Conservation (phyloP, 2,329 filamentous ascomycete species). For the Claviceps monticola region DNA sequence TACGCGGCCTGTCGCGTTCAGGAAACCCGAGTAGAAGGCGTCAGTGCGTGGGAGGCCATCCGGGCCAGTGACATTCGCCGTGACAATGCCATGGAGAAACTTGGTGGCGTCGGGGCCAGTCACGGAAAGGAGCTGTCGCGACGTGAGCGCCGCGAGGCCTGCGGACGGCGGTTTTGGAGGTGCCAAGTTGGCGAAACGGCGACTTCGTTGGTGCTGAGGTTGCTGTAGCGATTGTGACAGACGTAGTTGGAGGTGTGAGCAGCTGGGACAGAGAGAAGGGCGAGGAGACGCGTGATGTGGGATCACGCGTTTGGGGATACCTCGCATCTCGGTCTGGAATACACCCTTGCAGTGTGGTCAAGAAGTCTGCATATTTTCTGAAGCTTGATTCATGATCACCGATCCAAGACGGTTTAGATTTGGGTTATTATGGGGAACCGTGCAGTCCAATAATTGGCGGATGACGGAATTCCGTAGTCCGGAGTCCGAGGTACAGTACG, state of each 20-base stretch:
- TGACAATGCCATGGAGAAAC: slow-evolving; percentile 81
- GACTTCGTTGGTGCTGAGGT: slow-evolving; percentile 13
- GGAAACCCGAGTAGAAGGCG: slow-evolving; percentile 69
- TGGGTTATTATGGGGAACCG: too few species aligned
- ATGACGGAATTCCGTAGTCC: too few species aligned
- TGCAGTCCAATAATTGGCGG: too few species aligned
- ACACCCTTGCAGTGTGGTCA: not conserved
- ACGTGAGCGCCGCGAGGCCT: slow-evolving; percentile 45
- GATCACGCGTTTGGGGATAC: not conserved
- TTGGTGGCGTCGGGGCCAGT: slow-evolving; percentile 65
- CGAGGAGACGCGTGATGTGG: slow-evolving; percentile 17
- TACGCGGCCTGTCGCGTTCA: slow-evolving; percentile 74
- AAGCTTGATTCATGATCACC: not conserved
- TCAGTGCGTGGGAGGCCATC: slow-evolving; percentile 22
- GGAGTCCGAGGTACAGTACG: too few species aligned
- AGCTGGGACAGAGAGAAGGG: slow-evolving; percentile 4
- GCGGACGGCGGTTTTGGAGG: slow-evolving; percentile 29
- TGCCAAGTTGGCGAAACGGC: slow-evolving; percentile 17
- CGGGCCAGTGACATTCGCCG: slow-evolving; percentile 35
- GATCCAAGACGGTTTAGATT: not conserved
- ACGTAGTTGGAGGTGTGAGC: slow-evolving; percentile 9
- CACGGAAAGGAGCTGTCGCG: slow-evolving; percentile 66
- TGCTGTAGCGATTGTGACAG: not conserved
- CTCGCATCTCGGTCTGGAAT: not conserved
- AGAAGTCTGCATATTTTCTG: not conserved